These are phyloP conservation scores for Trichothecium roseum DNA, from an alignment of 2,329 filamentous ascomycete species.

Conservation along the genomic window DNA sequence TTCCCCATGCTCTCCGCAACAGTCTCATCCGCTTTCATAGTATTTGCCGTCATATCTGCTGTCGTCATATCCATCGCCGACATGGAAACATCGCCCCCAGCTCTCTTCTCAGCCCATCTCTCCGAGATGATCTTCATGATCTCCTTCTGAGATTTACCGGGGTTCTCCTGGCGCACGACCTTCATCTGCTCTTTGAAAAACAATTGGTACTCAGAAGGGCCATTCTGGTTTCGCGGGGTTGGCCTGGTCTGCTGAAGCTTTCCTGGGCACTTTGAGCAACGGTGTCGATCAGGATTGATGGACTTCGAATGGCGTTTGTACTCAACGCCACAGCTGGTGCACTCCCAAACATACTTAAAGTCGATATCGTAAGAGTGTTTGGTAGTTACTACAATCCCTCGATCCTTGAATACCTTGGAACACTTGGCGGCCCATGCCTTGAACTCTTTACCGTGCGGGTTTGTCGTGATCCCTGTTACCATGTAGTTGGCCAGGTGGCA, in stretches of 20 bases:
- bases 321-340: constrained; percentile 54
- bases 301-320: constrained; percentile 82
- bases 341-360: constrained; percentile 86
- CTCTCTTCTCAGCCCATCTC: constrained; percentile 43
- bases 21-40: constrained; percentile 7
- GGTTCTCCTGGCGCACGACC: constrained; percentile 44
- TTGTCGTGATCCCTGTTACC: constrained; percentile 61
- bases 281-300: constrained; percentile 60
- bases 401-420: constrained; percentile 43
- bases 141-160: constrained; percentile 49
- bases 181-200: constrained; percentile 61
- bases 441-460: constrained; percentile 78
- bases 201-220: constrained; percentile 33
- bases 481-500: constrained; percentile 93
- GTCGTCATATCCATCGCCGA: constrained; percentile 4
- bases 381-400: constrained; percentile 71
- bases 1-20: constrained; percentile 14
- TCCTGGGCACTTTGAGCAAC: constrained; percentile 68
- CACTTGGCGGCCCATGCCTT: constrained; percentile 58
- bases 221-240: constrained; percentile 42
- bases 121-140: constrained; percentile 59
- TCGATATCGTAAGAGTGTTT: constrained; percentile 85
- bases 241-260: constrained; percentile 70
- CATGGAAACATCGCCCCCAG: too few relatives aligned
- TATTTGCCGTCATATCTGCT: constrained; percentile 3